Percentiles rank a stretch among this genome's conserved stretches.
Conservation (phyloP, 2,329 filamentous ascomycete genomes). For the Diaporthe sp. region DNA sequence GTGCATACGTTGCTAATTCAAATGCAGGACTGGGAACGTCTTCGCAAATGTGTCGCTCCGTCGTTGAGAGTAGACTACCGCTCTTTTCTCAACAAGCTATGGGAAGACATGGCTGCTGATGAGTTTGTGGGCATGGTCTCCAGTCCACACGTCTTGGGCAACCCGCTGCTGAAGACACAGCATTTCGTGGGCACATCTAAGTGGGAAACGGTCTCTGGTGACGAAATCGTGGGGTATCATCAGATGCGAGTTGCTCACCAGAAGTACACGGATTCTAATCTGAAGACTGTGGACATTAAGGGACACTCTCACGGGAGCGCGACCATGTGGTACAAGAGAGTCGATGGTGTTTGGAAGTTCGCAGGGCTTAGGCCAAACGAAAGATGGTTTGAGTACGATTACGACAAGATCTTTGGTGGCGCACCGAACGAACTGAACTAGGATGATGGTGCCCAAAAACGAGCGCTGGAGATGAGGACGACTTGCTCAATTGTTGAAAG, state of each 20-base stretch:
- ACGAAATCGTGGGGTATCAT: constrained; percentile 66
- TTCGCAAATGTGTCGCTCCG: constrained; percentile 49
- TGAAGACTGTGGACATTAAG: constrained; percentile 63
- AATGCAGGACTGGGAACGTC: constrained; percentile 52
- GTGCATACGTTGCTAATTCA: constrained; percentile 56
- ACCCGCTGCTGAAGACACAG: constrained; percentile 68
- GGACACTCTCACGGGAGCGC: constrained; percentile 70
- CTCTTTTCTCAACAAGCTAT: constrained; percentile 64
- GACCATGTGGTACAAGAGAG: constrained; percentile 68
- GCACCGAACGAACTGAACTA: background rate
- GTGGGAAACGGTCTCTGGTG: constrained; percentile 64
- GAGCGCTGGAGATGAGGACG: background rate
- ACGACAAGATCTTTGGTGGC: constrained; percentile 58
- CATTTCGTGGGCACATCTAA: constrained; percentile 68
- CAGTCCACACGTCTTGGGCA: constrained; percentile 65
- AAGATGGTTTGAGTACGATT: constrained; percentile 68
- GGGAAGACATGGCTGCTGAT: constrained; percentile 69
- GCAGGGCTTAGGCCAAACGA: constrained; percentile 67
- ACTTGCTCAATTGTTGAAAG: background rate
- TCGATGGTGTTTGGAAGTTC: constrained; percentile 72
- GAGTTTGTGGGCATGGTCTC: constrained; percentile 68
- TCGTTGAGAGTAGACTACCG: constrained; percentile 43
- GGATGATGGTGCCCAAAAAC: background rate
- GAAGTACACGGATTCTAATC: constrained; percentile 63
- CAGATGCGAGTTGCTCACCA: constrained; percentile 72